These are phyloP conservation scores for Torulaspora maleeae DNA, from an alignment of 805 yeast species.

Conservation along the genomic window DNA sequence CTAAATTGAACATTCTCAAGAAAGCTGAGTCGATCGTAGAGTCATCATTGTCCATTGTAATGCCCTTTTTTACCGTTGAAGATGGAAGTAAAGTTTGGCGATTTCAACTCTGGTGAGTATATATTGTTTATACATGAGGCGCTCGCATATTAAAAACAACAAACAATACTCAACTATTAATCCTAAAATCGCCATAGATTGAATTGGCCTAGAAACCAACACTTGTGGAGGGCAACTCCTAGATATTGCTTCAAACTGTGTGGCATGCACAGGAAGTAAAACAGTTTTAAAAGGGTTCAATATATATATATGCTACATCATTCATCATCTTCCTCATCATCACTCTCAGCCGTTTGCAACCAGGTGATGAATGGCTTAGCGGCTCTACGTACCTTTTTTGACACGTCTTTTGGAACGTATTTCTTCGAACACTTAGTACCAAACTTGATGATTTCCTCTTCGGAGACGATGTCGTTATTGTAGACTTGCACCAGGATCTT, in stretches of 20 bases:
- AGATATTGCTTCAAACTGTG: neutral
- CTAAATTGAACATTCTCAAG: constrained; percentile 10
- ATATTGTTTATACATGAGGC: neutral
- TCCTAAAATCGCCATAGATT: too few relatives aligned
- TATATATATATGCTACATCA: constrained; percentile 9
- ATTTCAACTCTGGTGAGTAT: too few relatives aligned
- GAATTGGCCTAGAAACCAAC: too few relatives aligned
- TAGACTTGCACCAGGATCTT: constrained; percentile 77
- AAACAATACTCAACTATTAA: too few relatives aligned
- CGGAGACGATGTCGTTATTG: constrained; percentile 77
- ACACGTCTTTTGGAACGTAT: constrained; percentile 84
- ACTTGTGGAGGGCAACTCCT: too few relatives aligned
- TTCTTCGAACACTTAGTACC: constrained; percentile 87
- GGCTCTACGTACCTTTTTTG: constrained; percentile 91
- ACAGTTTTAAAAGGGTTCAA: constrained; percentile 16
- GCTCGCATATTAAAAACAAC: neutral
- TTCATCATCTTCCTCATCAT: constrained; percentile 45
- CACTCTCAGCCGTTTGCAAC: constrained; percentile 92
- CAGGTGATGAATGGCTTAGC: constrained; percentile 94
- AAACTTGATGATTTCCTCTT: constrained; percentile 76
- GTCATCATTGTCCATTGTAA: constrained; percentile 1
- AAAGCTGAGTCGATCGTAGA: neutral
- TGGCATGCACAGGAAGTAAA: neutral
- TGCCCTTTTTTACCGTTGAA: neutral
- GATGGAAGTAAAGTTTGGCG: too few relatives aligned